Percentiles rank a stretch among this genome's conserved stretches.
These are phyloP conservation scores for Penicillium subrubescens DNA, from an alignment of 495 filamentous ascomycete genomes.

Conservation along the genomic window DNA sequence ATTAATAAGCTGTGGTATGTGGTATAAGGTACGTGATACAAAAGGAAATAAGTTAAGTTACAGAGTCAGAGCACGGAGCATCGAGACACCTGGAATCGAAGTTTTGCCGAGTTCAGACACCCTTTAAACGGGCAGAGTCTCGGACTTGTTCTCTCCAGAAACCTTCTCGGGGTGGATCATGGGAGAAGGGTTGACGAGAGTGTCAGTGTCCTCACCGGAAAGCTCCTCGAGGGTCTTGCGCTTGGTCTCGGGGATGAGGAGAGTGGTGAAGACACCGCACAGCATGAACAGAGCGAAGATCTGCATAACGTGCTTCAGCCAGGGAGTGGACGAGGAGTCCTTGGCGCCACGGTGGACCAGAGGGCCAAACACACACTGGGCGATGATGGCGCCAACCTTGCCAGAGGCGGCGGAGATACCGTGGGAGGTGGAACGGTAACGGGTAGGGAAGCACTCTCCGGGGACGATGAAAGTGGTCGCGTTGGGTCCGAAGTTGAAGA, in stretches of 20 bases:
- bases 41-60: not conserved
- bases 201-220: conserved; percentile 14
- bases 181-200: conserved; percentile 4
- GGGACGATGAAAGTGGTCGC: conserved; percentile 89
- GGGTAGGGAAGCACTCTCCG: conserved; percentile 87
- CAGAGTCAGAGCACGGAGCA: not conserved
- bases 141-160: not conserved
- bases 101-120: not conserved
- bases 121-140: not conserved
- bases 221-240: conserved; percentile 53
- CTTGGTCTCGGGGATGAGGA: conserved; percentile 78
- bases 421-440: conserved; percentile 81
- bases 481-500: conserved; percentile 88
- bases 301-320: conserved; percentile 80
- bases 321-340: conserved; percentile 50
- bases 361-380: conserved; percentile 52
- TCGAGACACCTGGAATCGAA: not conserved
- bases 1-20: conserved; percentile 3
- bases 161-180: conserved; percentile 2
- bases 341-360: conserved; percentile 42
- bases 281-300: conserved; percentile 85
- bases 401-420: conserved; percentile 84
- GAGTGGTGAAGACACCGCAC: conserved; percentile 63
- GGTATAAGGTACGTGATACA: conserved; percentile 4
- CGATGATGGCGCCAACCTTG: conserved; percentile 74